Evolutionary conservation across 805 yeast genomes (phyloP).

Genomic region (Kuraishia floccosa): DNA sequence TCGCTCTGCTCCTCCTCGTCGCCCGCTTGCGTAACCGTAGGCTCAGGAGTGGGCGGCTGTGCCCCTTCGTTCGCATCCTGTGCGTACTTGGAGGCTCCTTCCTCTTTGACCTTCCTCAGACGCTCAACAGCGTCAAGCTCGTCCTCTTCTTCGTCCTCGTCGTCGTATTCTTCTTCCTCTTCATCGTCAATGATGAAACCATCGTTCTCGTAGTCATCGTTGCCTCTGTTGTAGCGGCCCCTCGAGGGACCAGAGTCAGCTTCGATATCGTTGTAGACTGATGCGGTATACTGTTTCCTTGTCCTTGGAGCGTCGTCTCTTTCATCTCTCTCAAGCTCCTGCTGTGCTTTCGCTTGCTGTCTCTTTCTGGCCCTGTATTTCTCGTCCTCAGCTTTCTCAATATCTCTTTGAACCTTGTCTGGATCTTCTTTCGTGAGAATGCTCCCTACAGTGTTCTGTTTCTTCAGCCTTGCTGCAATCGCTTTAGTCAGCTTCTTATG

Average conservation of each 20-base stretch:
- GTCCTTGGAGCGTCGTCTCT: slow-evolving; percentile 15
- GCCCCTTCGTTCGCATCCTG: slow-evolving; percentile 32
- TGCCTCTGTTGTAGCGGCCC: slow-evolving; percentile 9
- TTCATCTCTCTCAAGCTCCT: slow-evolving; percentile 48
- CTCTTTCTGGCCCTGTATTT: slow-evolving; percentile 35
- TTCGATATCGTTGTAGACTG: slow-evolving; percentile 28
- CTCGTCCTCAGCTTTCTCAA: slow-evolving; percentile 54
- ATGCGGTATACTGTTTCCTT: slow-evolving; percentile 4
- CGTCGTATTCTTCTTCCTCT: slow-evolving; percentile 16
- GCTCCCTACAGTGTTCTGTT: slow-evolving; percentile 35
- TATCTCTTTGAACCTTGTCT: slow-evolving; percentile 49
- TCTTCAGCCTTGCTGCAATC: slow-evolving; percentile 37
- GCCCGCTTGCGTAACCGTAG: no score
- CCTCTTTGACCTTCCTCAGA: slow-evolving; percentile 40
- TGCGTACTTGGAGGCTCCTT: slow-evolving; percentile 40
- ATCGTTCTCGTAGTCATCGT: slow-evolving; percentile 18
- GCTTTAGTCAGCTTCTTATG: slow-evolving; percentile 74
- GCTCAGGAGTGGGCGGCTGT: no score
- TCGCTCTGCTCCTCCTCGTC: slow-evolving; percentile 12
- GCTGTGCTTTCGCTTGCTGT: slow-evolving; percentile 28
- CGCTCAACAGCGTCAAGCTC: slow-evolving; percentile 49
- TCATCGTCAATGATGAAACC: slow-evolving; percentile 25
- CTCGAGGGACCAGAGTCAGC: slow-evolving; percentile 22
- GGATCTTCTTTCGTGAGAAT: slow-evolving; percentile 54
- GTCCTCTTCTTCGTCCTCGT: slow-evolving; percentile 21